Base-by-base conservation (phyloP, 2,329 filamentous ascomycete species). In the Talaromyces atroroseus region DNA sequence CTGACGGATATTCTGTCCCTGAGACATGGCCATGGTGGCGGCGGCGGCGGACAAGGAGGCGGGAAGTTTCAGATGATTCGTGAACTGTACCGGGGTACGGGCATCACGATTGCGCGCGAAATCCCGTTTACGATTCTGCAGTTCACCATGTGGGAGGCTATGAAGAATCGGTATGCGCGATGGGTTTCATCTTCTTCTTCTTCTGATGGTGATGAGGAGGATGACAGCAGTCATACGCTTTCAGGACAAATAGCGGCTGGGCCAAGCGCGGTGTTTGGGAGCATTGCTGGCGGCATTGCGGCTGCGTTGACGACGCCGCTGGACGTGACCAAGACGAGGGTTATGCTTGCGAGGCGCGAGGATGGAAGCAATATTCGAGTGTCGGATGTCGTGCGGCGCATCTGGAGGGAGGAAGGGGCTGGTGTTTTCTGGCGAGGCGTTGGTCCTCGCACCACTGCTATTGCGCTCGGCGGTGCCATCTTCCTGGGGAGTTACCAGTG, bases 41-140 rank as follows among this genome's bases (percentile, higher is more conserved):
- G 16, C 68, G 74, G 62, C 61, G 76, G 57, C 60, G 63, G 36
- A 64, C 63, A 61, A 76, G 34, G 64, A 68, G 59, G 71, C 81
- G 26, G 36, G n/a, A 78, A 58, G 61, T 63, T 60, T 76, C 66
- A 84, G 24, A 88, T 97, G 49, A 85, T 89, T 80, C 78, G 82
- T 59, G 92, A 96, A 74, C 74, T 99, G 56, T 99, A 99, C 73
- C 82, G 94, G 36, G 94, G 95, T 1, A 96, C 91, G 82, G 83
- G 85, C 18, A 91, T 97, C 64, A 99, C 94, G 1, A 86, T 99
- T 52, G 87, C 96, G 76, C 85, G 94, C 58, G 94, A 99, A 78
- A 92, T 99, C 59, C 94, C 94, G 3, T 99, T 99, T 68, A 97
- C 95, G 2, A 86, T 96, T 10, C 88, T 99, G 61, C 94, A 99